Evolutionary conservation across 2,329 filamentous ascomycete genomes (phyloP).

Genomic region (Ascochyta koolunga): DNA sequence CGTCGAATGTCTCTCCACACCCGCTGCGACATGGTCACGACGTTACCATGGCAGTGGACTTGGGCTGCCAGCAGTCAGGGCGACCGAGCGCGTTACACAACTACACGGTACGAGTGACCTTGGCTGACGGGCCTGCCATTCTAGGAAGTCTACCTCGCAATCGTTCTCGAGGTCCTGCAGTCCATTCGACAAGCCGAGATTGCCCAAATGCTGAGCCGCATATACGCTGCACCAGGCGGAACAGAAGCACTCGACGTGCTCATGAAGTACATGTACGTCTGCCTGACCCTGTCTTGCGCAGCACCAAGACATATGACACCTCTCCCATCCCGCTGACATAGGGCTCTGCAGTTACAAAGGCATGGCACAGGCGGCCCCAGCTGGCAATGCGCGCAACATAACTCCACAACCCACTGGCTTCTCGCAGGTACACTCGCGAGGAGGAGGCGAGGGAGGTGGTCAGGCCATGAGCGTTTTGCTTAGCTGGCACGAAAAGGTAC

Average conservation of each 20-base stretch:
- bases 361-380: conserved; percentile 63
- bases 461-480: conserved; percentile 95
- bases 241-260: conserved; percentile 86
- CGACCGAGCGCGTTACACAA: conserved; percentile 25
- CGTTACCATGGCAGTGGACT: conserved; percentile 28
- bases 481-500: conserved; percentile 94
- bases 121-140: conserved; percentile 36
- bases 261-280: conserved; percentile 92
- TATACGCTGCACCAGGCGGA: conserved; percentile 79
- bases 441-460: conserved; percentile 72
- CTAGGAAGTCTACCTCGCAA: conserved; percentile 84
- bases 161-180: conserved; percentile 90
- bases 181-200: conserved; percentile 97
- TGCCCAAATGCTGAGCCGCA: conserved; percentile 81
- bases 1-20: conserved; percentile 34
- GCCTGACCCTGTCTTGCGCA: neutral
- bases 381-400: conserved; percentile 49
- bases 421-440: conserved; percentile 72
- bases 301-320: neutral
- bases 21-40: conserved; percentile 18
- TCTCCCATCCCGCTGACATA: neutral
- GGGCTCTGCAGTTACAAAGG: conserved; percentile 77
- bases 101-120: conserved; percentile 23
- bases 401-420: conserved; percentile 86
- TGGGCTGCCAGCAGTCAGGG: conserved; percentile 34